Conservation (phyloP, 1,139 yeast genomes). For the Kodamaea derodonti region DNA sequence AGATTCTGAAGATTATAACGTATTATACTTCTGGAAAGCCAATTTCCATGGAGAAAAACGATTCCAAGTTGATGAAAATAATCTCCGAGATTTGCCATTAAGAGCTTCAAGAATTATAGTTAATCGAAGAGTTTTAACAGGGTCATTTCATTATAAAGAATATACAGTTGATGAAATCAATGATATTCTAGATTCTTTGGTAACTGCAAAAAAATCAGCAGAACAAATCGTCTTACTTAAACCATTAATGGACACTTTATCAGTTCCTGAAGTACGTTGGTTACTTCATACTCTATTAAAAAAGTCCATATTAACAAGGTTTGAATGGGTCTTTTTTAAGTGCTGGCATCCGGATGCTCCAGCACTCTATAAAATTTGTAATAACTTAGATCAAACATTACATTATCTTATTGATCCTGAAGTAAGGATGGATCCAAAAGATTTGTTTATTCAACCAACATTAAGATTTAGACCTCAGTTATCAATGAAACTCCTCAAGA, state of each 20-base stretch:
- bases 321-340: slow-evolving; percentile 59
- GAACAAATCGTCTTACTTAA: slow-evolving; percentile 41
- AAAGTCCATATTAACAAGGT: slow-evolving; percentile 51
- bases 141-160: slow-evolving; percentile 6
- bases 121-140: slow-evolving; percentile 34
- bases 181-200: slow-evolving; percentile 43
- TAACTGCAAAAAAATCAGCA: slow-evolving; percentile 35
- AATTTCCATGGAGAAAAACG: slow-evolving; percentile 28
- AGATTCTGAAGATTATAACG: slow-evolving; percentile 31
- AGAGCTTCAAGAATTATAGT: slow-evolving; percentile 31
- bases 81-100: slow-evolving; percentile 43
- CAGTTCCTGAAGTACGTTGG: slow-evolving; percentile 66
- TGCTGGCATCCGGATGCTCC: slow-evolving; percentile 82
- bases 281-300: slow-evolving; percentile 65
- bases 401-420: slow-evolving; percentile 52
- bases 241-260: slow-evolving; percentile 52
- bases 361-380: slow-evolving; percentile 62
- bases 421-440: slow-evolving; percentile 37
- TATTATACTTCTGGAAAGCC: slow-evolving; percentile 39
- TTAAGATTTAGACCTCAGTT: slow-evolving; percentile 71
- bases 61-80: slow-evolving; percentile 26
- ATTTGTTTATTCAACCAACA: slow-evolving; percentile 44
- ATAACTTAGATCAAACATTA: slow-evolving; percentile 59
- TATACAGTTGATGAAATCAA: slow-evolving; percentile 57
- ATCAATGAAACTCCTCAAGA: slow-evolving; percentile 48